Percentiles rank a stretch among this genome's conserved stretches.
These are phyloP conservation scores for Aspergillus ellipticus DNA, from an alignment of 495 filamentous ascomycete species.

Conservation along the genomic window DNA sequence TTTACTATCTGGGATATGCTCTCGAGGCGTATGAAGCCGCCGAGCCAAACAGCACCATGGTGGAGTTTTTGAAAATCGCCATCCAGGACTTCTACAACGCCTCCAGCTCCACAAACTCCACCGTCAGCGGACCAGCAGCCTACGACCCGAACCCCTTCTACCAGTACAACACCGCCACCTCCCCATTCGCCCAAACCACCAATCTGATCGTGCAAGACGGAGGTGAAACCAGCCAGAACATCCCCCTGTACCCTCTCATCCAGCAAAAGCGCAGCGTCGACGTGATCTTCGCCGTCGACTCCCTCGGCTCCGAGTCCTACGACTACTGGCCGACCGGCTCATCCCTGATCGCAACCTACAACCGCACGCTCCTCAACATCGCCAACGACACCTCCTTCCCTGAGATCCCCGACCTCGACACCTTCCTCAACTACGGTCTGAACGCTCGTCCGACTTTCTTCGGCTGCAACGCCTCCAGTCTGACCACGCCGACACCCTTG, in stretches of 20 bases:
- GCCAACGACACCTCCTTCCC: constrained; percentile 76
- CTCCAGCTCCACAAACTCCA: constrained; percentile 47
- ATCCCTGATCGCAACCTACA: constrained; percentile 69
- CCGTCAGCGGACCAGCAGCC: constrained; percentile 66
- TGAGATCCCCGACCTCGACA: constrained; percentile 65
- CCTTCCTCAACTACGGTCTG: constrained; percentile 72
- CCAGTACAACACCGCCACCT: constrained; percentile 55
- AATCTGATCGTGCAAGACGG: constrained; percentile 79
- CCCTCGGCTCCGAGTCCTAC: constrained; percentile 59
- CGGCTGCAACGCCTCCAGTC: constrained; percentile 67
- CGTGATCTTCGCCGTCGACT: constrained; percentile 82
- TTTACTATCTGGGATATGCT: background rate
- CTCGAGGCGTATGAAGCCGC: background rate
- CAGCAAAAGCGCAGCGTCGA: constrained; percentile 68
- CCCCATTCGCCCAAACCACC: constrained; percentile 45
- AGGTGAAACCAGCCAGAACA: constrained; percentile 73
- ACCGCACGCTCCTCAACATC: constrained; percentile 54
- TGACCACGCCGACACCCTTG: constrained; percentile 44
- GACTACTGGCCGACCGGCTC: constrained; percentile 71
- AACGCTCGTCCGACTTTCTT: constrained; percentile 81
- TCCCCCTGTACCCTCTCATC: constrained; percentile 73
- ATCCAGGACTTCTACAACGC: constrained; percentile 41
- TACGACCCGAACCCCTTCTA: constrained; percentile 79
- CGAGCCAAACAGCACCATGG: background rate
- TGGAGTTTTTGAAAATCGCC: constrained; percentile 27